Percentiles rank a stretch among this genome's conserved stretches.
Conservation (phyloP, 768 basidiomycete genomes). For the Boletus sensibilis region DNA sequence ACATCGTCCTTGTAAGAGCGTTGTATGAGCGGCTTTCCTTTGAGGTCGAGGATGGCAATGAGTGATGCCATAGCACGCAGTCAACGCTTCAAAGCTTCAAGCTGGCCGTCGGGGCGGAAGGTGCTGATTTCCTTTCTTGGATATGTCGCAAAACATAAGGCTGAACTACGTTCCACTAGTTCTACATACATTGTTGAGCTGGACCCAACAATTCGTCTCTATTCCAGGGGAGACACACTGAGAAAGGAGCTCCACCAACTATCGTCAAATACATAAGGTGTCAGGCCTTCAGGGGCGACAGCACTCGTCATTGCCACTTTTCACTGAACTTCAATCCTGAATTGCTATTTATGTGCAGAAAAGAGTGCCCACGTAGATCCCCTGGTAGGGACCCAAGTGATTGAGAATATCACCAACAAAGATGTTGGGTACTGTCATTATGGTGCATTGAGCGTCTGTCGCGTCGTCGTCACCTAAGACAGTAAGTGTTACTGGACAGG, state of each 20-base stretch:
- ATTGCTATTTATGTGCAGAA: slow-evolving; percentile 30
- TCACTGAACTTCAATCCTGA: neutral
- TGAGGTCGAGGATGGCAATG: slow-evolving; percentile 95
- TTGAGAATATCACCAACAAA: slow-evolving; percentile 47
- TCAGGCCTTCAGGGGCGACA: no score
- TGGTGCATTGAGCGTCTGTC: slow-evolving; percentile 52
- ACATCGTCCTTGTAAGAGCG: slow-evolving; percentile 97
- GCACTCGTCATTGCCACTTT: no score
- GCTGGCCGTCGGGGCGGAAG: neutral
- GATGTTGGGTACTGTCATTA: slow-evolving; percentile 53
- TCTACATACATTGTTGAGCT: no score
- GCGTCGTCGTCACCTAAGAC: slow-evolving; percentile 58
- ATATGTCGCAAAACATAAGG: neutral
- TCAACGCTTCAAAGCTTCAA: neutral
- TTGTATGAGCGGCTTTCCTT: slow-evolving; percentile 97
- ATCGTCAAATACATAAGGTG: no score
- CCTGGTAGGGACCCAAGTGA: slow-evolving; percentile 59
- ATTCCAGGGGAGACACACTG: no score
- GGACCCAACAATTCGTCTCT: no score
- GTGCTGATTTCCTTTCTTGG: slow-evolving; percentile 15
- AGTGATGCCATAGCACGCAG: slow-evolving; percentile 52
- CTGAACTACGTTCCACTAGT: no score
- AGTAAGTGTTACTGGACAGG: neutral
- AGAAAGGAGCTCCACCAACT: no score
- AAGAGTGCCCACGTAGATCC: slow-evolving; percentile 54